Base-by-base conservation (phyloP, 805 yeast genomes). In the Ogataea wickerhamii region DNA sequence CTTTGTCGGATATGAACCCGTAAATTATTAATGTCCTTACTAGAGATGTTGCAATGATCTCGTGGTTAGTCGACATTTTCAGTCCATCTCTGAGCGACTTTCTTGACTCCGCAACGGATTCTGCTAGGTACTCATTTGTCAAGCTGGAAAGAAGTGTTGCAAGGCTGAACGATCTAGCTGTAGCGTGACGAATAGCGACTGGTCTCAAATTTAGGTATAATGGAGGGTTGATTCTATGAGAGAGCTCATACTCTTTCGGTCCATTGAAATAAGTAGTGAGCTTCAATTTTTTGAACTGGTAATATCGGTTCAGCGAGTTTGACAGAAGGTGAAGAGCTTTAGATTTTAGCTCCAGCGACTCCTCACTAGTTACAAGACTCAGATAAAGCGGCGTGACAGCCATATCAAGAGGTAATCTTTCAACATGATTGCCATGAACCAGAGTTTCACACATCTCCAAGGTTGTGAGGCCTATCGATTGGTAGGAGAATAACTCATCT, bases 401-500 rank as follows among this genome's bases (percentile, higher is more conserved):
- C 41, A 82, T 76, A 57, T 82, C 94, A 22, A 79, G 56, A 2
- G 89, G 86, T 7, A 82, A 71, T 40, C 82, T 70, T 43, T 84
- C 81, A 22, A 73, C 66, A 43, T 75, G 73, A 23, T 67, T 63
- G 2, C 87, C 93, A 41, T 76, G 76, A 1, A 82, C 70, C 14
- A 89, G 68, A 0, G 87, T 76, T 45, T 82, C 83, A 28, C 82
- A 70, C 18, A 86, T 58, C 40, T 78, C 79, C 5, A 81, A 63
- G 6, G 80, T 75, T 10, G 83, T 64, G 18, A 89, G 56, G 1
- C 97, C 98, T 41, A 83, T 60, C 1, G 94, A 82, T 55, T 78
- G 78, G 60, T 87, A 93, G 56, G 82, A 88, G 53, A 77, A 82
- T 28, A 83, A 70, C 61, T 89, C 98, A 37, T 87, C 84, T 2